A percentile compares a stretch with the other conserved stretches of the same genome.
Conservation (phyloP, 768 basidiomycete species). For the Pleurotus ostreatus region DNA sequence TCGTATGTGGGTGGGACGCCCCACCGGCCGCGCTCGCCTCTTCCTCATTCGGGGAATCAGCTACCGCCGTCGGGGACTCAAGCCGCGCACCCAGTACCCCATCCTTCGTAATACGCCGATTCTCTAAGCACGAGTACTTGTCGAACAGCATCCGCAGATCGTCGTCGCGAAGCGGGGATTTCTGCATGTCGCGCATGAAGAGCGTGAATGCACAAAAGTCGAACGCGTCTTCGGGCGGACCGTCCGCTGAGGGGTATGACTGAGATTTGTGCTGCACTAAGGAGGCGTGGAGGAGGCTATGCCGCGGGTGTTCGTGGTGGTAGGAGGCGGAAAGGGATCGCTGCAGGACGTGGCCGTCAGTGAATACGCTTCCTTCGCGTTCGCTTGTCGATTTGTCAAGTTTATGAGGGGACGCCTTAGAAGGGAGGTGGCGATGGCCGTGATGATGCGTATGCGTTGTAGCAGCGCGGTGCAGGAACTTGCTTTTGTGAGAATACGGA, state of each 20-base stretch:
- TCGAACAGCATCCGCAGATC: constrained; percentile 32
- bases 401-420: background rate
- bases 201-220: constrained; percentile 38
- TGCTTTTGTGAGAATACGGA: background rate
- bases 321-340: constrained; percentile 2
- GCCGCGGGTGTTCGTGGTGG: background rate
- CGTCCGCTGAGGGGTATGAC: background rate
- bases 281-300: background rate
- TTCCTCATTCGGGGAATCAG: constrained; percentile 2
- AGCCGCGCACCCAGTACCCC: background rate
- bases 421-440: background rate
- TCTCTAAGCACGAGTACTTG: constrained; percentile 20
- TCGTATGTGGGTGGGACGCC: background rate
- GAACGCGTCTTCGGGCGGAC: constrained; percentile 24
- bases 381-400: background rate
- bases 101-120: background rate
- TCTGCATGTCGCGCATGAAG: constrained; percentile 43
- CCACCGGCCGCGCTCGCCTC: constrained; percentile 28
- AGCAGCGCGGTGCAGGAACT: background rate
- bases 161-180: constrained; percentile 29
- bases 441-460: background rate
- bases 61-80: background rate
- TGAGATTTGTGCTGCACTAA: background rate
- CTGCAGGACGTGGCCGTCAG: background rate
- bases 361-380: background rate